Evolutionary conservation across 352 stramenopile species (phyloP).

Genomic region (Phytophthora podocarpi): DNA sequence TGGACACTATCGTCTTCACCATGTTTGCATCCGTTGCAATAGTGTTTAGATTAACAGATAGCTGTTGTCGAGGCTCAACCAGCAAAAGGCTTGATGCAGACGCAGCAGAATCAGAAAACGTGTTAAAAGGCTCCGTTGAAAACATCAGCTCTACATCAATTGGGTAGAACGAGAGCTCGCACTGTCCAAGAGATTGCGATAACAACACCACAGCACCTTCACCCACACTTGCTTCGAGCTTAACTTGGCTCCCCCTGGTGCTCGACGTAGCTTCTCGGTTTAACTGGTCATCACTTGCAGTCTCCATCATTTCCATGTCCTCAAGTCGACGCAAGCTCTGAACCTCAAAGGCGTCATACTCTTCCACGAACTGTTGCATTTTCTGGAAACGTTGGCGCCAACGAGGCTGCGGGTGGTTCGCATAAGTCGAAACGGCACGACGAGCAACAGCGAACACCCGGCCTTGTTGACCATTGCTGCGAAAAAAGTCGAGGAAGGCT

Average conservation of each 20-base stretch:
- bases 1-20: conserved; percentile 23
- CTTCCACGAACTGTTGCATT: conserved; percentile 46
- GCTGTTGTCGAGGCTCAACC: conserved; percentile 48
- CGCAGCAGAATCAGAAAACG: conserved; percentile 37
- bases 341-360: conserved; percentile 43
- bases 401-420: conserved; percentile 40
- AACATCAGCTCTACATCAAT: conserved; percentile 79
- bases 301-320: too few species aligned
- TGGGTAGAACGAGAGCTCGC: conserved; percentile 58
- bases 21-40: conserved; percentile 3
- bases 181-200: conserved; percentile 39
- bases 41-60: conserved; percentile 32
- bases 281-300: too few species aligned
- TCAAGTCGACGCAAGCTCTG: conserved; percentile 22
- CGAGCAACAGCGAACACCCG: conserved; percentile 42
- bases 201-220: conserved; percentile 31
- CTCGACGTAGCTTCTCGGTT: too few species aligned
- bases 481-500: conserved; percentile 68
- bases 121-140: conserved; percentile 63
- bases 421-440: conserved; percentile 41
- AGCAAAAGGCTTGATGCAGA: conserved; percentile 49
- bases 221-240: conserved; percentile 39
- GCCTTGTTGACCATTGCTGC: conserved; percentile 2
- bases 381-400: conserved; percentile 55
- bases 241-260: conserved; percentile 16